Base-by-base conservation (phyloP, 441 rosid genomes). In the Theobroma grandiflorum region DNA sequence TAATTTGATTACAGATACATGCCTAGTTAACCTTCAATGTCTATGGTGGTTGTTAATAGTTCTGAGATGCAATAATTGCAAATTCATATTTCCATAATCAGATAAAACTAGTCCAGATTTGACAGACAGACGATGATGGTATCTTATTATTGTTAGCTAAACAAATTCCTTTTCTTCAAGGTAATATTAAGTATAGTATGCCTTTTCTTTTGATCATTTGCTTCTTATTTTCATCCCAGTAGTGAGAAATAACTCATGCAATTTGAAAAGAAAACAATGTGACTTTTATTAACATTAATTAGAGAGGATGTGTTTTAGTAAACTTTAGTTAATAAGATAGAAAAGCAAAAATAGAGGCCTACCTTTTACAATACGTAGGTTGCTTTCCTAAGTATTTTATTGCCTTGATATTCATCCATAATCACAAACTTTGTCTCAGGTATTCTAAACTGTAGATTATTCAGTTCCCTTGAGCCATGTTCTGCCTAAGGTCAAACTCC, bases 101-200 rank as follows among this genome's bases (percentile, higher is more conserved):
- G 67, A 15, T 26, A 57, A 74, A 74, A 20, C 77, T 74, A n/a
- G 35, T 59, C 26, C 42, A 26, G 42, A 59, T 42, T 58, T 74
- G 68, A 59, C 68, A 43, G 14, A 42, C 63, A 65, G 31, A 31
- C 31, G 18, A 65, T 26, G 14, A 38, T 38, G 11, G 7, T 65
- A 64, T 10, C 70, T 37, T 65, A 2, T 8, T 22, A 45, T 68
- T 68, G 37, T 68, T 68, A 2, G 72, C 18, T 43, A 9, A 43
- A 8, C 3, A 20, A 18, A n/a, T 20, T 68, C 33, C 7, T 20
- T 45, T 42, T 11, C 8, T 10, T 4, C 8, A 22, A 38, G 70
- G 26, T 62, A 33, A 14, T 38, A 37, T 64, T 37, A 16, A 7
- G 47, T 37, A 38, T 65, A 40, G 26, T 8, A 65, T 65, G 38